These are phyloP conservation scores for Ophiostoma fasciatum DNA, from an alignment of 2,329 filamentous ascomycete genomes.

Conservation along the genomic window DNA sequence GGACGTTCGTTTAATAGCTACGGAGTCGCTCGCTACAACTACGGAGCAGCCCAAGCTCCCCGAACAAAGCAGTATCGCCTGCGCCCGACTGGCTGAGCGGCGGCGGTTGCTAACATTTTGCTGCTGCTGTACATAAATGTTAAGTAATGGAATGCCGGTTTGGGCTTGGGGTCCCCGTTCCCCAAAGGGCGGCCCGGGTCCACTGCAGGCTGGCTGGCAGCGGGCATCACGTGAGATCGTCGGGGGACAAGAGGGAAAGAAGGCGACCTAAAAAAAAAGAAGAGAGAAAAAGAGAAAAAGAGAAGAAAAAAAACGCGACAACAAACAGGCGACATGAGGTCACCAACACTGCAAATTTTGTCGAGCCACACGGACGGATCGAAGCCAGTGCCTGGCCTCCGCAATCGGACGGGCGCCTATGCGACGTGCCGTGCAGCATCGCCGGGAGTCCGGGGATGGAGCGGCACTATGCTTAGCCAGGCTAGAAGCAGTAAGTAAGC, in stretches of 20 bases:
- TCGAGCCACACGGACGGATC: not conserved
- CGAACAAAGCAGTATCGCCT: too few species aligned
- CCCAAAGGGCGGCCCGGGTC: not conserved
- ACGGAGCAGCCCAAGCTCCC: too few species aligned
- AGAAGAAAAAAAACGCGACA: not conserved
- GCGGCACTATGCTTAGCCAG: not conserved
- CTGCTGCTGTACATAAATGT: constrained; percentile 12
- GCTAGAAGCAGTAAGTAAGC: too few species aligned
- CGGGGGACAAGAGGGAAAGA: not conserved
- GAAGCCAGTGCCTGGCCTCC: constrained; percentile 6
- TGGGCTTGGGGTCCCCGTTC: constrained; percentile 2
- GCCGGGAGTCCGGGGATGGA: not conserved
- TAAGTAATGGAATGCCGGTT: constrained; percentile 12
- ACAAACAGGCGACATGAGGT: not conserved
- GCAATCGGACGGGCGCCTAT: constrained; percentile 1
- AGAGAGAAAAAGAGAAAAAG: not conserved
- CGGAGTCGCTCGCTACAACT: too few species aligned
- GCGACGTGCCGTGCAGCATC: too few species aligned
- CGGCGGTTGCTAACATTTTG: constrained; percentile 9
- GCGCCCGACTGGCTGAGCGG: constrained; percentile 8
- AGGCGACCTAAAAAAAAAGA: not conserved
- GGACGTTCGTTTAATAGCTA: too few species aligned
- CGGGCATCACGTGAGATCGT: too few species aligned
- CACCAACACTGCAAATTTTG: too few species aligned
- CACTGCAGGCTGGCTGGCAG: not conserved